These are phyloP conservation scores for Inga leiocalycina DNA, from an alignment of 306 rosid species.

Conservation along the genomic window DNA sequence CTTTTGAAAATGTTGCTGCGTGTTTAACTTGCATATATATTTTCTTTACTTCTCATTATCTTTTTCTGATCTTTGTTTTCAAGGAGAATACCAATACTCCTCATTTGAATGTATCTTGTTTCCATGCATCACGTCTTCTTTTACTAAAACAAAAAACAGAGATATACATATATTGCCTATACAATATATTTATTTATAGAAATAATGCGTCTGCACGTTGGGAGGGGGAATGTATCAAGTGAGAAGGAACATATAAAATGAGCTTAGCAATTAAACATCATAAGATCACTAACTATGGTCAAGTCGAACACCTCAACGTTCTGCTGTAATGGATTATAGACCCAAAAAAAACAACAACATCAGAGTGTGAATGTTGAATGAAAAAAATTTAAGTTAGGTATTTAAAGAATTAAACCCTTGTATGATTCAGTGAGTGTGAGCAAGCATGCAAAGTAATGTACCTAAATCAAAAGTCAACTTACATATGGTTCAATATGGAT, in stretches of 20 bases:
- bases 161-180: background rate
- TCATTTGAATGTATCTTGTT: background rate
- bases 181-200: background rate
- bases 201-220: background rate
- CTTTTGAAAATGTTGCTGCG: background rate
- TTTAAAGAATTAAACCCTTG: background rate
- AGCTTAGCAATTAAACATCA: background rate
- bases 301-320: conserved; percentile 15
- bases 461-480: conserved; percentile 42
- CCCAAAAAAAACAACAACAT: background rate
- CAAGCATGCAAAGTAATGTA: conserved; percentile 31
- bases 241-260: background rate
- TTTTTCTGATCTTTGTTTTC: background rate
- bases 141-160: background rate
- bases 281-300: conserved; percentile 9
- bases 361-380: conserved; percentile 17
- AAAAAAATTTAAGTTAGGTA: conserved; percentile 14
- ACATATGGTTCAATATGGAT: conserved; percentile 92
- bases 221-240: background rate
- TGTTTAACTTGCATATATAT: background rate
- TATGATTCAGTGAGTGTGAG: conserved; percentile 18
- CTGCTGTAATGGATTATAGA: conserved; percentile 1
- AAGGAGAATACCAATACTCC: background rate
- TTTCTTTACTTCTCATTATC: background rate
- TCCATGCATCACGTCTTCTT: background rate